A percentile compares a stretch with the other conserved stretches of the same genome.
Evolutionary conservation across 75 land plant species (phyloP).

Genomic region (Larix kaempferi): DNA sequence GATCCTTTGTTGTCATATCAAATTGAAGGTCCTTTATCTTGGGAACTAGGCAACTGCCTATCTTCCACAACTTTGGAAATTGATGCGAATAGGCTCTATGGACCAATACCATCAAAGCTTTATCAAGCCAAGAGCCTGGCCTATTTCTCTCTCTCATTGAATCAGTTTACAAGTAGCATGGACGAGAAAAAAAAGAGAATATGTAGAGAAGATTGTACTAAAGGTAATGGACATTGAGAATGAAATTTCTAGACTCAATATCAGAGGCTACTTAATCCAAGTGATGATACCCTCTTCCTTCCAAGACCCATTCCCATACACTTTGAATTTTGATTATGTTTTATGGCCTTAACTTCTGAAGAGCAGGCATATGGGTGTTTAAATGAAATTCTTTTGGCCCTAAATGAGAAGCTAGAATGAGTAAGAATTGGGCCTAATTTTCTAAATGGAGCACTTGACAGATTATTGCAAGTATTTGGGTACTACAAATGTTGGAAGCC

Average conservation of each 20-base stretch:
- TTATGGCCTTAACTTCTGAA: background rate
- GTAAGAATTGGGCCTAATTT: conserved; percentile 9
- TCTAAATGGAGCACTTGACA: conserved; percentile 11
- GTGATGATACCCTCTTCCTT: background rate
- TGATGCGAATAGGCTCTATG: too few species aligned
- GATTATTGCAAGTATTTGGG: background rate
- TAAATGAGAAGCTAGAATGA: conserved; percentile 28
- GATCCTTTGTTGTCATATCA: too few species aligned
- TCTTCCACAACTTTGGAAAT: too few species aligned
- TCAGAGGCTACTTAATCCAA: background rate
- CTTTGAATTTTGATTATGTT: background rate
- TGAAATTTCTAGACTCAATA: background rate
- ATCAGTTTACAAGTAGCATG: too few species aligned
- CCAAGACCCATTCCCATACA: background rate
- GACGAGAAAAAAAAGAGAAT: background rate
- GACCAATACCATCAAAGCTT: too few species aligned
- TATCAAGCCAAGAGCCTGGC: too few species aligned
- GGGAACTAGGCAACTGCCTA: too few species aligned
- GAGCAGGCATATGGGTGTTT: background rate
- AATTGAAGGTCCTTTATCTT: too few species aligned
- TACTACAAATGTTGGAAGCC: background rate
- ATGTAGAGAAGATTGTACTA: background rate
- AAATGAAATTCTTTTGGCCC: conserved; percentile 9
- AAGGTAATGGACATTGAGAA: background rate
- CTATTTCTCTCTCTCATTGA: too few species aligned